A percentile compares a stretch with the other conserved stretches of the same genome.
Evolutionary conservation across 2,329 filamentous ascomycete genomes (phyloP).

Genomic region (Fusarium sp.): DNA sequence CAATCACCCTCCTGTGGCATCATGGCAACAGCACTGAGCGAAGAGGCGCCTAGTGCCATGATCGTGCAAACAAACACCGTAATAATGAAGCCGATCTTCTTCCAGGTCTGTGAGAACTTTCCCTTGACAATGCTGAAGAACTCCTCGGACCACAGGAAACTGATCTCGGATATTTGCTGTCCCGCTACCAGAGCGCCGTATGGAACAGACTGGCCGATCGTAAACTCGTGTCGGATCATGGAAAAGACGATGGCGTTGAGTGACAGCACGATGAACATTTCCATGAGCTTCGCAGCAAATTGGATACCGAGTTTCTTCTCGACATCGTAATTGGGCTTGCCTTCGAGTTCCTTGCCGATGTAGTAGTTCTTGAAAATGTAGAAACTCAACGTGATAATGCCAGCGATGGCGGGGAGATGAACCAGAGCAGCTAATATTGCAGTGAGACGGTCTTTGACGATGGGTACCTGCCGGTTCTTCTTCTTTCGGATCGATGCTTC

Average conservation of each 20-base stretch:
- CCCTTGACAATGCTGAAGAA: slow-evolving; percentile 31
- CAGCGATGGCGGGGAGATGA: slow-evolving; percentile 31
- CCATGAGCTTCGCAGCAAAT: slow-evolving; percentile 36
- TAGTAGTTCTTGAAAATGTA: slow-evolving; percentile 40
- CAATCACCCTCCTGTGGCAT: slow-evolving; percentile 38
- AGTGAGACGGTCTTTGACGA: slow-evolving; percentile 34
- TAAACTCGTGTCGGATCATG: slow-evolving; percentile 35
- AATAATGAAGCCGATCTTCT: slow-evolving; percentile 29
- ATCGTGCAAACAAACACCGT: slow-evolving; percentile 26
- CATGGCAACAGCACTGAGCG: slow-evolving; percentile 37
- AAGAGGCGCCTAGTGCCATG: slow-evolving; percentile 32
- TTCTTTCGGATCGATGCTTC: slow-evolving; percentile 5
- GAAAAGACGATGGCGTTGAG: slow-evolving; percentile 31
- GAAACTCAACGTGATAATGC: slow-evolving; percentile 30
- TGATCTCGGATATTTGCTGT: slow-evolving; percentile 35
- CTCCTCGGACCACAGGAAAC: slow-evolving; percentile 37
- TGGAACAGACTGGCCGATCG: slow-evolving; percentile 25
- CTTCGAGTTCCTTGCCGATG: slow-evolving; percentile 38
- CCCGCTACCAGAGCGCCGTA: slow-evolving; percentile 35
- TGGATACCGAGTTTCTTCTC: slow-evolving; percentile 38
- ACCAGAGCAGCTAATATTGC: slow-evolving; percentile 24
- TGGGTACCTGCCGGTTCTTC: slow-evolving; percentile 18
- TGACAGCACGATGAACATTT: slow-evolving; percentile 35
- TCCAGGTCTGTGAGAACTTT: slow-evolving; percentile 30
- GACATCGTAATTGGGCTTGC: slow-evolving; percentile 22